Evolutionary conservation across 2,329 filamentous ascomycete genomes (phyloP), one percentile per base, ranked within the genome.

Genomic region (Penicillium olsonii): DNA sequence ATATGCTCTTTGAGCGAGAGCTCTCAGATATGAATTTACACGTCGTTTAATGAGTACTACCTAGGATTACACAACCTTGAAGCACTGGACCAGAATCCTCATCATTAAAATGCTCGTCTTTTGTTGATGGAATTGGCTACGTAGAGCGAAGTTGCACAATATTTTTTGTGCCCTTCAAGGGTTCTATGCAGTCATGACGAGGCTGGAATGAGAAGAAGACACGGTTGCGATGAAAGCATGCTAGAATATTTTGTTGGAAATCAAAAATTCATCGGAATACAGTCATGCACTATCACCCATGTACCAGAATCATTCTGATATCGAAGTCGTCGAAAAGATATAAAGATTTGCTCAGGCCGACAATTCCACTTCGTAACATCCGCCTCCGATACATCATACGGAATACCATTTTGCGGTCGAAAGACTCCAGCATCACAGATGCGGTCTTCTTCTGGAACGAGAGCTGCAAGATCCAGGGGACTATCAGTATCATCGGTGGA

Each of bases 1-100:
- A 45, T 70, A 70, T 60, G 67, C 64, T 22, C 56, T 69, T 49
- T 70, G 37, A 57, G 37, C 15, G 8, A 5, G 29, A 35, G 2
- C 14, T 10, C 20, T 38, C 18, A 17, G 1, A 15, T 14, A 8
- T 5, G 22, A 24, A 8, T 24, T 24, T 24, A 24, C 8, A 8
- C 4, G 22, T 24, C 22, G n/a, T n/a, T n/a, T n/a, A n/a, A n/a
- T n/a, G n/a, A n/a, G n/a, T n/a, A n/a, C n/a, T n/a, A n/a, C n/a
- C n/a, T n/a, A n/a, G n/a, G n/a, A n/a, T n/a, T n/a, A n/a, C n/a
- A n/a, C n/a, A n/a, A n/a, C n/a, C n/a, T n/a, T n/a, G n/a, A n/a
- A n/a, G n/a, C n/a, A n/a, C n/a, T n/a, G n/a, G n/a, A n/a, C n/a
- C n/a, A n/a, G n/a, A n/a, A n/a, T n/a, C n/a, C n/a, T n/a, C n/a